These are phyloP conservation scores for Lipomyces yarrowii DNA, from an alignment of 1,139 yeast genomes.

Conservation along the genomic window DNA sequence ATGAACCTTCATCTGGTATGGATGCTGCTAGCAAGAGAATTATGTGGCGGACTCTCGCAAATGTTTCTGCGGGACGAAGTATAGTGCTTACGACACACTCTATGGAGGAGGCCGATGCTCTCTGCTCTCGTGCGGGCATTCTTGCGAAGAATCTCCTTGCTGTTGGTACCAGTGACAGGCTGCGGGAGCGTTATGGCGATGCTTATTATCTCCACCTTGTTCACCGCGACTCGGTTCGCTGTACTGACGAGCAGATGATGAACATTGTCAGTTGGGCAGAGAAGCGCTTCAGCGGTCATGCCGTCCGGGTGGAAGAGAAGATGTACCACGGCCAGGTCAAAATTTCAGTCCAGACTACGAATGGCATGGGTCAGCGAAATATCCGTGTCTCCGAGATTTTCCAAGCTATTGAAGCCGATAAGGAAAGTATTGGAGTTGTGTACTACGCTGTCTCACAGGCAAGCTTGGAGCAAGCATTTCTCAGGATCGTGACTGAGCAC, in stretches of 20 bases:
- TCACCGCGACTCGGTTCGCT: slow-evolving; percentile 19
- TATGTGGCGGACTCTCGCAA: slow-evolving; percentile 45
- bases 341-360: slow-evolving; percentile 24
- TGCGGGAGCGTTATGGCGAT: slow-evolving; percentile 39
- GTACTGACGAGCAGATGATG: slow-evolving; percentile 28
- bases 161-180: slow-evolving; percentile 40
- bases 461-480: slow-evolving; percentile 44
- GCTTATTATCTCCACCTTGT: slow-evolving; percentile 33
- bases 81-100: slow-evolving; percentile 46
- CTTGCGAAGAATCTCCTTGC: slow-evolving; percentile 42
- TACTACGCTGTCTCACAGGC: slow-evolving; percentile 42
- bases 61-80: slow-evolving; percentile 42
- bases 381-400: slow-evolving; percentile 36
- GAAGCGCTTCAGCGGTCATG: slow-evolving; percentile 24
- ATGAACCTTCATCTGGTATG: slow-evolving; percentile 92
- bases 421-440: slow-evolving; percentile 38
- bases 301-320: slow-evolving; percentile 28
- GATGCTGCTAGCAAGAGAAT: slow-evolving; percentile 63
- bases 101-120: slow-evolving; percentile 48
- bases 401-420: slow-evolving; percentile 38
- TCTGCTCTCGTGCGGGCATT: slow-evolving; percentile 45
- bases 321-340: slow-evolving; percentile 32
- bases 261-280: slow-evolving; percentile 28
- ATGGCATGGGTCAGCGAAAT: slow-evolving; percentile 13
- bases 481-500: slow-evolving; percentile 40